These are phyloP conservation scores for Xylaria intraflava DNA, from an alignment of 495 filamentous ascomycete genomes.

Conservation along the genomic window DNA sequence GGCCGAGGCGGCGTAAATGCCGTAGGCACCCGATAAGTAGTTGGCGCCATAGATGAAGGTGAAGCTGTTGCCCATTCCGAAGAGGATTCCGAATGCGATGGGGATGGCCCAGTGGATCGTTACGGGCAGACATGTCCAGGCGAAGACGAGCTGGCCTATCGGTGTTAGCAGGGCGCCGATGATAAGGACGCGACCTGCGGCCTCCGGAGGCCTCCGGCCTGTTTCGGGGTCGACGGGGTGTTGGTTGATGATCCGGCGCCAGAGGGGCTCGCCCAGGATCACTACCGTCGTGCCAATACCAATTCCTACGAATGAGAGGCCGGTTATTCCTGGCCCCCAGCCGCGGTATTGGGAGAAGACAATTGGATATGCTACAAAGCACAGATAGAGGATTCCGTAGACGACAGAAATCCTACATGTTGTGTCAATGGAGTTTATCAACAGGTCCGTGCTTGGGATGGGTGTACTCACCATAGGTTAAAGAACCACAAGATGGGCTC, in stretches of 20 bases:
- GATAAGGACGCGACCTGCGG: slow-evolving; percentile 64
- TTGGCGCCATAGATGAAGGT: slow-evolving; percentile 76
- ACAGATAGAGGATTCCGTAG: slow-evolving; percentile 73
- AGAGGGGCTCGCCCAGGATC: slow-evolving; percentile 62
- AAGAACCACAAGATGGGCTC: slow-evolving; percentile 87
- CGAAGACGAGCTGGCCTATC: slow-evolving; percentile 68
- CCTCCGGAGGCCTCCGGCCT: slow-evolving; percentile 61
- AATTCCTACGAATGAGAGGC: slow-evolving; percentile 77
- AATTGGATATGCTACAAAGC: slow-evolving; percentile 79
- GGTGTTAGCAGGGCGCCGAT: slow-evolving; percentile 63
- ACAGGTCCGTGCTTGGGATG: not conserved
- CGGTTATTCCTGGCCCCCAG: slow-evolving; percentile 65
- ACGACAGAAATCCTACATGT: slow-evolving; percentile 44
- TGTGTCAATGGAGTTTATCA: not conserved
- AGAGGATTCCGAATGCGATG: slow-evolving; percentile 70
- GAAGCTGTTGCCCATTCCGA: slow-evolving; percentile 68
- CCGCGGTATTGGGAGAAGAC: slow-evolving; percentile 66
- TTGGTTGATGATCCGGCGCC: slow-evolving; percentile 64
- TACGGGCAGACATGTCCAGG: slow-evolving; percentile 69
- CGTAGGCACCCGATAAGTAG: slow-evolving; percentile 72
- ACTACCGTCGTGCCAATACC: slow-evolving; percentile 65
- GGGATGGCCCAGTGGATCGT: slow-evolving; percentile 70
- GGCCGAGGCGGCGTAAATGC: slow-evolving; percentile 69
- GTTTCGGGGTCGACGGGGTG: slow-evolving; percentile 64
- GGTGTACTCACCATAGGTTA: slow-evolving; percentile 51